Conservation (phyloP, 2,329 filamentous ascomycete genomes). For the Penicillium sp. region DNA sequence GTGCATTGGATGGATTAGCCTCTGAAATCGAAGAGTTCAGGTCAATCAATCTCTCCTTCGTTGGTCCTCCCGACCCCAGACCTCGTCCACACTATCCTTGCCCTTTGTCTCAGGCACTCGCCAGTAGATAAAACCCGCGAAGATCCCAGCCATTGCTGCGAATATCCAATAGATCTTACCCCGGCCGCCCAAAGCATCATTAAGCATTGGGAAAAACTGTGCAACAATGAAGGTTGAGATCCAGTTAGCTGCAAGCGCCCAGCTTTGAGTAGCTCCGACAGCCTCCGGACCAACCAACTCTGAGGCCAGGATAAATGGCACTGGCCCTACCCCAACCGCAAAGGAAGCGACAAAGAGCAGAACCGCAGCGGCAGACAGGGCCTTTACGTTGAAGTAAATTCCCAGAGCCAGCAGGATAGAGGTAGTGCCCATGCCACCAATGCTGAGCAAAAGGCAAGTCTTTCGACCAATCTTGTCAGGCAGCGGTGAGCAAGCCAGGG, state of each 20-base stretch:
- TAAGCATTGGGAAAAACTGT: slow-evolving; percentile 91
- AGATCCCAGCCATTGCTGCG: slow-evolving; percentile 70
- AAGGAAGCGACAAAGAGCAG: slow-evolving; percentile 88
- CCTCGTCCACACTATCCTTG: slow-evolving; percentile 81
- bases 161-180: slow-evolving; percentile 96
- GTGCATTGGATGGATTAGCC: background rate
- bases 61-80: slow-evolving; percentile 71
- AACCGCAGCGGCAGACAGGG: slow-evolving; percentile 80
- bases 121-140: slow-evolving; percentile 72
- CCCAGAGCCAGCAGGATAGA: slow-evolving; percentile 79
- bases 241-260: slow-evolving; percentile 86
- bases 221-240: slow-evolving; percentile 89
- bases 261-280: slow-evolving; percentile 88
- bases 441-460: slow-evolving; percentile 79
- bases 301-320: slow-evolving; percentile 91
- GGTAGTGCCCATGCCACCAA: slow-evolving; percentile 80
- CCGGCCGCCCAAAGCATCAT: slow-evolving; percentile 73
- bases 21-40: background rate
- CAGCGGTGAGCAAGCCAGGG: slow-evolving; percentile 78
- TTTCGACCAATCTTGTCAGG: slow-evolving; percentile 90
- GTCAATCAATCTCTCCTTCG: slow-evolving; percentile 41
- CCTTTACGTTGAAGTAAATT: slow-evolving; percentile 73
- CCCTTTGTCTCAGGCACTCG: slow-evolving; percentile 87
- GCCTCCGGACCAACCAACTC: slow-evolving; percentile 91
- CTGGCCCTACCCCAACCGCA: slow-evolving; percentile 86